phyloP scores from a whole-genome alignment of 768 basidiomycete genomes.

The Panus rudis region DNA sequence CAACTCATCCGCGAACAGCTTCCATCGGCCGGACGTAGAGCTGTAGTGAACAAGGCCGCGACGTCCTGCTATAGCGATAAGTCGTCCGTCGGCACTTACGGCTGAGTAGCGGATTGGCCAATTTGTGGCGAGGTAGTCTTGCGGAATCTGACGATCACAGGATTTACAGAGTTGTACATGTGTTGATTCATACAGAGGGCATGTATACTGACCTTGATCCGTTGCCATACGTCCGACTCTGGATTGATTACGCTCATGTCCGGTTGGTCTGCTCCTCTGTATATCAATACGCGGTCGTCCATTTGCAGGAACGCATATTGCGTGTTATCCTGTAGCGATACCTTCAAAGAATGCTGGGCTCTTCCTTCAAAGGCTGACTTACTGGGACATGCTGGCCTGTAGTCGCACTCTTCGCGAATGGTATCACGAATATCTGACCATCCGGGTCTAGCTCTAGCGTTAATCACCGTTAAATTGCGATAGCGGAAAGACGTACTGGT shows the following conservation, averaged over 20 bases:
- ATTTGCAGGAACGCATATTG: constrained; percentile 93
- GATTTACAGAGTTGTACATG: neutral
- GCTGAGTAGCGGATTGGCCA: constrained; percentile 94
- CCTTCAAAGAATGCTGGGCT: neutral
- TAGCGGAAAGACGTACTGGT: constrained; percentile 35
- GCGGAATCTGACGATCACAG: constrained; percentile 88
- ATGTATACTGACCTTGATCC: constrained; percentile 66
- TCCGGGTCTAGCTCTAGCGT: constrained; percentile 37
- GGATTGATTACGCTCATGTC: constrained; percentile 98
- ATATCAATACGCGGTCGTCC: constrained; percentile 90
- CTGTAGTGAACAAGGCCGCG: constrained; percentile 92
- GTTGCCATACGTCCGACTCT: constrained; percentile 97
- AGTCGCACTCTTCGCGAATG: constrained; percentile 93
- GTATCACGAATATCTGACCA: constrained; percentile 75
- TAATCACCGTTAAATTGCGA: constrained; percentile 4
- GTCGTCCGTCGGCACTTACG: constrained; percentile 81
- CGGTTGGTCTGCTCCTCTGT: constrained; percentile 94
- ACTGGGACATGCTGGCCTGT: constrained; percentile 90
- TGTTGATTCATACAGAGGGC: neutral
- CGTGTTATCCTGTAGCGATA: constrained; percentile 73
- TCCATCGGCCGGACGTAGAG: constrained; percentile 92
- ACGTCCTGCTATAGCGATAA: constrained; percentile 89
- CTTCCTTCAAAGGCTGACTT: constrained; percentile 20
- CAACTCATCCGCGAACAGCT: constrained; percentile 68
- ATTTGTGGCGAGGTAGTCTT: constrained; percentile 79